Evolutionary conservation across 768 basidiomycete genomes (phyloP).

Genomic region (Lyophyllum atratum): DNA sequence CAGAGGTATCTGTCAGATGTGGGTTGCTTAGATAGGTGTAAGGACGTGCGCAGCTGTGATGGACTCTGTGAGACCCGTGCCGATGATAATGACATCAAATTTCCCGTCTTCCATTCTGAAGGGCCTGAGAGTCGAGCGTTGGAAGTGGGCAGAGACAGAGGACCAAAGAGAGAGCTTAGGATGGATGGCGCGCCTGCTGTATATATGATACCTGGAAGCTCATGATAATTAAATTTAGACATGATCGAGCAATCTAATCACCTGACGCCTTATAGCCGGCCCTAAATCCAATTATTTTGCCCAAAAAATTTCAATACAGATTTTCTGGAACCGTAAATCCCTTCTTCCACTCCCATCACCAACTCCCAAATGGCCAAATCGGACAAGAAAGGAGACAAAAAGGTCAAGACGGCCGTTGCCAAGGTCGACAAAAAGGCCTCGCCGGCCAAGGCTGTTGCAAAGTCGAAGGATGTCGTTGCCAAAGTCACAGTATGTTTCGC

Average conservation of each 20-base stretch:
- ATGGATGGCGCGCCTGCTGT: too few relatives aligned
- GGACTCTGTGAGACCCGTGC: slow-evolving; percentile 84
- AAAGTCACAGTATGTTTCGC: slow-evolving; percentile 35
- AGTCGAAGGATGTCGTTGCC: slow-evolving; percentile 44
- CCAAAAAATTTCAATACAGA: slow-evolving; percentile 28
- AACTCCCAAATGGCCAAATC: slow-evolving; percentile 43
- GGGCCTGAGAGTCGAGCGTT: not conserved
- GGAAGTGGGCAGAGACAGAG: not conserved
- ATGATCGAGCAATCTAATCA: slow-evolving; percentile 6
- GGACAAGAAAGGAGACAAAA: slow-evolving; percentile 49
- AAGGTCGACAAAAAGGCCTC: slow-evolving; percentile 39
- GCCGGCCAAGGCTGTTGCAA: slow-evolving; percentile 26
- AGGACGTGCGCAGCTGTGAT: slow-evolving; percentile 82
- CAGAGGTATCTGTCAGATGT: slow-evolving; percentile 6
- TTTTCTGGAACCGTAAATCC: slow-evolving; percentile 18
- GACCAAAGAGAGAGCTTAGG: too few relatives aligned
- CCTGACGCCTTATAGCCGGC: slow-evolving; percentile 25
- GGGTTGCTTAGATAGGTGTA: not conserved
- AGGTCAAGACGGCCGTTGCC: slow-evolving; percentile 29
- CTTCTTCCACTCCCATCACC: slow-evolving; percentile 18
- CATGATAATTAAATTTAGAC: not conserved
- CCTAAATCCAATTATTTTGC: slow-evolving; percentile 29
- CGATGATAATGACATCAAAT: slow-evolving; percentile 71
- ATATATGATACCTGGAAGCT: not conserved
- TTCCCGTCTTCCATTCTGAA: slow-evolving; percentile 37